Percentiles rank a stretch among this genome's conserved stretches.
Conservation (phyloP, 345 rosid species). For the Psidium friedrichsthalianum region DNA sequence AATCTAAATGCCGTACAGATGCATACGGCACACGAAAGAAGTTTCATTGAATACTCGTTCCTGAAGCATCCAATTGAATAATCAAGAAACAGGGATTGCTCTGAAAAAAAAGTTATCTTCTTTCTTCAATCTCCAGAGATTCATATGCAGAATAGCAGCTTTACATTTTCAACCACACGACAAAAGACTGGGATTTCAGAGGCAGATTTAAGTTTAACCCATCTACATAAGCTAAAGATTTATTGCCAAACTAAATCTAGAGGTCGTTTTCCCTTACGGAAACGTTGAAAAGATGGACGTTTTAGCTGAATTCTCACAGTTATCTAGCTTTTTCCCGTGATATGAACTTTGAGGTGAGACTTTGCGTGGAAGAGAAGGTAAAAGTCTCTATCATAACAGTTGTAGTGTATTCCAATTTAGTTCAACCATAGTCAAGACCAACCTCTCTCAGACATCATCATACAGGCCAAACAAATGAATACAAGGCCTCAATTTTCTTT, state of each 20-base stretch:
- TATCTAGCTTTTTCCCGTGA: background rate
- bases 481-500: background rate
- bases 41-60: background rate
- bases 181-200: background rate
- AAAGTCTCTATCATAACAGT: background rate
- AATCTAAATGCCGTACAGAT: constrained; percentile 1
- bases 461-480: background rate
- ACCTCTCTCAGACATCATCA: background rate
- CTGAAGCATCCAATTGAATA: background rate
- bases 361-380: background rate
- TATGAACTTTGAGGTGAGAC: background rate
- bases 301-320: background rate
- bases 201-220: background rate
- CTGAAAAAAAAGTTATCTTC: background rate
- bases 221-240: background rate
- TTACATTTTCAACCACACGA: background rate
- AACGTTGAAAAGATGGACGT: background rate
- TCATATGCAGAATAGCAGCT: background rate
- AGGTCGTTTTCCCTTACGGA: background rate
- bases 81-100: background rate
- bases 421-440: background rate
- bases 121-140: background rate
- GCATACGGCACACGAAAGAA: background rate
- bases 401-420: background rate
- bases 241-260: background rate